Conservation (phyloP, 805 yeast species). For the Candida xyloterini region DNA sequence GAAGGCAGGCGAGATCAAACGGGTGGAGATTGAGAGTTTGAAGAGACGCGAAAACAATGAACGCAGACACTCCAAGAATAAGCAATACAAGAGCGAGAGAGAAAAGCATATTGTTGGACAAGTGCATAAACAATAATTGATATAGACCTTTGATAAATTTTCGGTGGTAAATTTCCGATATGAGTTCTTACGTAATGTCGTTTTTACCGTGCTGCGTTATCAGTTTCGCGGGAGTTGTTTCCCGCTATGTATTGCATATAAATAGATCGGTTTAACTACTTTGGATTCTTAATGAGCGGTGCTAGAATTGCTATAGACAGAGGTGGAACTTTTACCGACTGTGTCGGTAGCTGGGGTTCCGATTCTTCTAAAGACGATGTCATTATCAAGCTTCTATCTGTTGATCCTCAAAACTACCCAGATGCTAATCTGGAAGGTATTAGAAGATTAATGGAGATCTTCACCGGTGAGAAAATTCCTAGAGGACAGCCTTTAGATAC, state of each 20-base stretch:
- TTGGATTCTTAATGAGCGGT: conserved; percentile 11
- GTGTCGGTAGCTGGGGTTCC: conserved; percentile 51
- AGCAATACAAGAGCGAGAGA: conserved; percentile 66
- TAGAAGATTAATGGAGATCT: conserved; percentile 66
- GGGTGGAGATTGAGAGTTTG: conserved; percentile 65
- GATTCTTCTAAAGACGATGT: conserved; percentile 53
- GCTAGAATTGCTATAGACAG: conserved; percentile 48
- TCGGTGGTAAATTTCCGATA: not conserved
- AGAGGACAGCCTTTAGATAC: conserved; percentile 60
- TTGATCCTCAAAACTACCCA: conserved; percentile 79
- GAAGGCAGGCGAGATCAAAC: conserved; percentile 85
- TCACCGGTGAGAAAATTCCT: conserved; percentile 53
- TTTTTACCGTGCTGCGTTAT: not conserved
- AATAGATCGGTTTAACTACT: not conserved
- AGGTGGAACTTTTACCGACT: conserved; percentile 93
- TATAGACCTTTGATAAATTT: too few relatives aligned
- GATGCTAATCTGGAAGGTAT: conserved; percentile 96
- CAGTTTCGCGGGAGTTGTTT: conserved; percentile 3
- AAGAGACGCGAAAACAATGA: conserved; percentile 82
- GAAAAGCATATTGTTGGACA: conserved; percentile 84
- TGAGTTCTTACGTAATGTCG: not conserved
- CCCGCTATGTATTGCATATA: conserved; percentile 2
- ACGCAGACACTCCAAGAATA: conserved; percentile 71
- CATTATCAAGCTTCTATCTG: conserved; percentile 77
- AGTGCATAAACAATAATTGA: conserved; percentile 47